phyloP scores from a whole-genome alignment of 2,329 filamentous ascomycete genomes.

The Pseudogymnoascus sp. region DNA sequence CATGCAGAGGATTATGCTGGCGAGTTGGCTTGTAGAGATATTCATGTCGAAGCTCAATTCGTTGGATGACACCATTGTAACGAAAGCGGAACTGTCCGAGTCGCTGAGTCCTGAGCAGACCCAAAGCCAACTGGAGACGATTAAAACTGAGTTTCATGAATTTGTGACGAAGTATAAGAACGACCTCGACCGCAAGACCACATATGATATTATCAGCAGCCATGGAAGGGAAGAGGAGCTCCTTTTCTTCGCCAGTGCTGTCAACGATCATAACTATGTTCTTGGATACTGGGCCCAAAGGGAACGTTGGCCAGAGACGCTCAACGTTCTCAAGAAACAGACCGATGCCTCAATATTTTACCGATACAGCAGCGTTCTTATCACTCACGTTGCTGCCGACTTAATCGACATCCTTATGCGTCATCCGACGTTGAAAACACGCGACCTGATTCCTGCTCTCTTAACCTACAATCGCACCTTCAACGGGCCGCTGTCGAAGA shows the following conservation, averaged over 20 bases:
- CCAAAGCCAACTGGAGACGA: slow-evolving; percentile 58
- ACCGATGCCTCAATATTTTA: slow-evolving; percentile 91
- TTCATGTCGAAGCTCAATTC: slow-evolving; percentile 97
- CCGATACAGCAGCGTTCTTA: slow-evolving; percentile 92
- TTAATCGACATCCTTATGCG: slow-evolving; percentile 94
- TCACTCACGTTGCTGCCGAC: slow-evolving; percentile 77
- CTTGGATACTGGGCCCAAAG: slow-evolving; percentile 95
- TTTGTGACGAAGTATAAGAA: slow-evolving; percentile 78
- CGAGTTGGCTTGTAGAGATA: slow-evolving; percentile 88
- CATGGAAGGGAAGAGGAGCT: slow-evolving; percentile 91
- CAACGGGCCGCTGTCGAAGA: slow-evolving; percentile 58
- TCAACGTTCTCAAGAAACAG: slow-evolving; percentile 86
- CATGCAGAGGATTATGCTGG: slow-evolving; percentile 95
- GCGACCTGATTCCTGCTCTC: slow-evolving; percentile 84
- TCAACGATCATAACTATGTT: slow-evolving; percentile 91
- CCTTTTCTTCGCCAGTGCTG: slow-evolving; percentile 77
- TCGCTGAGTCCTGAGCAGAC: slow-evolving; percentile 62
- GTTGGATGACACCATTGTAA: slow-evolving; percentile 87
- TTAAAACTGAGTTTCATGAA: slow-evolving; percentile 75
- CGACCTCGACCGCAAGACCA: slow-evolving; percentile 83
- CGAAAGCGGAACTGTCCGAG: slow-evolving; percentile 72
- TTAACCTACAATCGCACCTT: slow-evolving; percentile 85
- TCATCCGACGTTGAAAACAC: slow-evolving; percentile 73
- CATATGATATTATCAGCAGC: slow-evolving; percentile 91
- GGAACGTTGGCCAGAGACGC: slow-evolving; percentile 80